Conservation (phyloP, 75 land plant species). For the Adiantum capillusveneris region DNA sequence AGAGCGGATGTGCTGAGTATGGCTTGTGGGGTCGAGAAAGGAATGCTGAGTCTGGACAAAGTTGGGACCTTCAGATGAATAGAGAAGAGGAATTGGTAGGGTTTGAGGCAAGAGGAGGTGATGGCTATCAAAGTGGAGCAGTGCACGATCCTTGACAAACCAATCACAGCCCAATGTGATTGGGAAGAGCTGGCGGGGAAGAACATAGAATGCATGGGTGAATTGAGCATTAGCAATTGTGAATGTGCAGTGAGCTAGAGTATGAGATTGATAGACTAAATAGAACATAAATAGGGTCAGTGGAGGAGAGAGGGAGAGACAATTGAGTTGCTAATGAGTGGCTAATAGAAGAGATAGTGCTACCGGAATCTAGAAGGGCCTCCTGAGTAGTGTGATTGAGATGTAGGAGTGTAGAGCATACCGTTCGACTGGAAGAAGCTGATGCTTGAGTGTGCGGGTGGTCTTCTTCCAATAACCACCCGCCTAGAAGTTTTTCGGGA, state of each 20-base stretch:
- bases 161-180: neutral
- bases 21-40: neutral
- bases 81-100: neutral
- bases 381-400: neutral
- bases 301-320: neutral
- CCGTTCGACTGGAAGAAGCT: neutral
- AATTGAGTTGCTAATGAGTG: neutral
- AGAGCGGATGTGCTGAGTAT: neutral
- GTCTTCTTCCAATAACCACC: too few species aligned
- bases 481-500: too few species aligned
- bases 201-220: neutral
- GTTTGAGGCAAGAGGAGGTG: neutral
- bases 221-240: neutral
- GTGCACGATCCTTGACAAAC: neutral
- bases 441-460: neutral
- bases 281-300: neutral
- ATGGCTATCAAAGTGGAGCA: neutral
- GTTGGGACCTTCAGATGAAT: neutral
- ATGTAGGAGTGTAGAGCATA: neutral
- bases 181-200: neutral
- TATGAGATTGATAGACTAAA: neutral
- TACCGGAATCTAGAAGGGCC: conserved; percentile 1
- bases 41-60: neutral
- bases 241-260: neutral
- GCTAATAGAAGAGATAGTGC: conserved; percentile 2